Evolutionary conservation across 169 alveolate species (phyloP).

Genomic region (Pseudocohnilembus persalinus): DNA sequence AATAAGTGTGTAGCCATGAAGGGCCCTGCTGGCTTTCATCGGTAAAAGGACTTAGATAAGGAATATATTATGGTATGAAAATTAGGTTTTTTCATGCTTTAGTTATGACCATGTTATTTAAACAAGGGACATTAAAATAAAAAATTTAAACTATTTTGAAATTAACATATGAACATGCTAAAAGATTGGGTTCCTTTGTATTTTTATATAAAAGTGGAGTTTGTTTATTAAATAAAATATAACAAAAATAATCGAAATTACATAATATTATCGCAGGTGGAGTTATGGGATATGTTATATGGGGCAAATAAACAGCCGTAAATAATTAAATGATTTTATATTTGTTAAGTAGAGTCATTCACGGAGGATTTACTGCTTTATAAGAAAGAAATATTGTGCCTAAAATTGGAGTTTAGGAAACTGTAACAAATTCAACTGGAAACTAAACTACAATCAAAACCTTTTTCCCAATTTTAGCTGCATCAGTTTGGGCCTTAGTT

Average conservation of each 20-base stretch:
- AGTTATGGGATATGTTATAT: constrained; percentile 43
- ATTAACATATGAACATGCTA: constrained; percentile 62
- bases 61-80: constrained; percentile 66
- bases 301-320: constrained; percentile 48
- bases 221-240: constrained; percentile 36
- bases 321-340: constrained; percentile 54
- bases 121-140: constrained; percentile 36
- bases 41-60: constrained; percentile 58
- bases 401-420: not conserved
- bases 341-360: constrained; percentile 48
- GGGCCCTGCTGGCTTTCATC: constrained; percentile 39
- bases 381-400: constrained; percentile 43
- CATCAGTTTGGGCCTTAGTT: constrained; percentile 66
- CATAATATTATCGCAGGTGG: constrained; percentile 59
- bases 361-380: constrained; percentile 46
- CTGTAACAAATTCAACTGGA: not conserved
- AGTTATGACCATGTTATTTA: constrained; percentile 65
- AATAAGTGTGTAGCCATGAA: constrained; percentile 28
- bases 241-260: constrained; percentile 27
- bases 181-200: constrained; percentile 57
- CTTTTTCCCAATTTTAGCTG: constrained; percentile 47
- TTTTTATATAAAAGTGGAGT: constrained; percentile 51
- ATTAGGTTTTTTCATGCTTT: constrained; percentile 66
- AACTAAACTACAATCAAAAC: no score
- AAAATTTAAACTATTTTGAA: constrained; percentile 45